Evolutionary conservation across 495 filamentous ascomycete genomes (phyloP).

Genomic region (Immersiella caudata): DNA sequence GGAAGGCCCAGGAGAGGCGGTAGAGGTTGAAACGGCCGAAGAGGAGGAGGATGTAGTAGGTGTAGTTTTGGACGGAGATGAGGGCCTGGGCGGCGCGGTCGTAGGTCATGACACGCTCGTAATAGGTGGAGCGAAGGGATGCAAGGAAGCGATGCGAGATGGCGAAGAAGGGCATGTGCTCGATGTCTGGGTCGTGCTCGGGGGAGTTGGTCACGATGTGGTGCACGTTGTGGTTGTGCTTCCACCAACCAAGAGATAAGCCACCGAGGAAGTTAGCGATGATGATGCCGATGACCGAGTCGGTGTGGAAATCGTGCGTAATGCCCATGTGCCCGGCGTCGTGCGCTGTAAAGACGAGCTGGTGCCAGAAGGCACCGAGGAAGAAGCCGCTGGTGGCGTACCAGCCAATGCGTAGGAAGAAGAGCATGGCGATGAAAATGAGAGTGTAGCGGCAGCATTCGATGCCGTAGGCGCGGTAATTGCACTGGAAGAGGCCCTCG

Average conservation of each 20-base stretch:
- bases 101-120: slow-evolving; percentile 83
- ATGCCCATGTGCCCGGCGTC: slow-evolving; percentile 98
- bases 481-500: slow-evolving; percentile 82
- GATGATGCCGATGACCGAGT: slow-evolving; percentile 84
- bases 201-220: slow-evolving; percentile 96
- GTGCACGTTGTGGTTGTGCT: slow-evolving; percentile 95
- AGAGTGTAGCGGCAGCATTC: slow-evolving; percentile 75
- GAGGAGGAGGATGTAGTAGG: slow-evolving; percentile 83
- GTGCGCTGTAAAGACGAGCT: slow-evolving; percentile 92
- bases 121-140: slow-evolving; percentile 81
- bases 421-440: slow-evolving; percentile 64
- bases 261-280: slow-evolving; percentile 91
- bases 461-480: slow-evolving; percentile 78
- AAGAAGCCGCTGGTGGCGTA: slow-evolving; percentile 74
- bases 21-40: slow-evolving; percentile 96
- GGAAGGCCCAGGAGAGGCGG: slow-evolving; percentile 77
- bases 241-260: slow-evolving; percentile 96
- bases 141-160: slow-evolving; percentile 83
- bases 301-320: slow-evolving; percentile 81
- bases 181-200: slow-evolving; percentile 96
- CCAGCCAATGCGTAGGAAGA: slow-evolving; percentile 72
- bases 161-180: slow-evolving; percentile 95
- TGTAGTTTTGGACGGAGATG: slow-evolving; percentile 75
- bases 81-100: slow-evolving; percentile 74
- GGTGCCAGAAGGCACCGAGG: slow-evolving; percentile 90